These are phyloP conservation scores for Dentiscutata heterogama DNA, from an alignment of 371 early-diverging fungal genomes.

Conservation along the genomic window DNA sequence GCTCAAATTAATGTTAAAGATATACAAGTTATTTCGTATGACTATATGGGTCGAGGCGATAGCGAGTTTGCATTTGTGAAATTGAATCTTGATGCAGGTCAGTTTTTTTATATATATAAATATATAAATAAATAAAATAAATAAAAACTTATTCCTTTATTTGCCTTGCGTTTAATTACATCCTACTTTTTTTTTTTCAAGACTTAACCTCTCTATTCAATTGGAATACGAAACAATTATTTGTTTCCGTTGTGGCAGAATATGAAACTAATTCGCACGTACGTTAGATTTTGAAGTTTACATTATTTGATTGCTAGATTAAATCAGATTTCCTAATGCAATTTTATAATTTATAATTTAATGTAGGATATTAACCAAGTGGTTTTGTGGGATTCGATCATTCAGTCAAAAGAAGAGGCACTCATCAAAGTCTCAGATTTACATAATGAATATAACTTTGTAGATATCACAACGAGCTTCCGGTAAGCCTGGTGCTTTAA, in stretches of 20 bases:
- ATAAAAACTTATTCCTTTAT: too few relatives aligned
- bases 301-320: neutral
- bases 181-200: conserved; percentile 47
- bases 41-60: conserved; percentile 6
- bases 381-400: conserved; percentile 94
- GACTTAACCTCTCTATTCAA: conserved; percentile 89
- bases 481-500: conserved; percentile 4
- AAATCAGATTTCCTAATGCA: neutral
- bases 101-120: neutral
- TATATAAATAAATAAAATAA: too few relatives aligned
- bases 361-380: conserved; percentile 73
- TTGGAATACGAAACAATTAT: conserved; percentile 98
- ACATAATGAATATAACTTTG: conserved; percentile 73
- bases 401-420: conserved; percentile 76
- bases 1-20: conserved; percentile 15
- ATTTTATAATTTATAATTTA: neutral
- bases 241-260: conserved; percentile 88
- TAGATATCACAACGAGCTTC: conserved; percentile 63
- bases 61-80: conserved; percentile 40
- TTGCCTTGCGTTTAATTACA: too few relatives aligned
- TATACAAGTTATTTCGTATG: conserved; percentile 19
- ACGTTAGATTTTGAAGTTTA: conserved; percentile 45
- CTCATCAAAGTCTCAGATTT: conserved; percentile 66
- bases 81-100: conserved; percentile 40
- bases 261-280: conserved; percentile 76